Base-by-base conservation (phyloP, 2,329 filamentous ascomycete species). In the Aspergillus thermomutatus region DNA sequence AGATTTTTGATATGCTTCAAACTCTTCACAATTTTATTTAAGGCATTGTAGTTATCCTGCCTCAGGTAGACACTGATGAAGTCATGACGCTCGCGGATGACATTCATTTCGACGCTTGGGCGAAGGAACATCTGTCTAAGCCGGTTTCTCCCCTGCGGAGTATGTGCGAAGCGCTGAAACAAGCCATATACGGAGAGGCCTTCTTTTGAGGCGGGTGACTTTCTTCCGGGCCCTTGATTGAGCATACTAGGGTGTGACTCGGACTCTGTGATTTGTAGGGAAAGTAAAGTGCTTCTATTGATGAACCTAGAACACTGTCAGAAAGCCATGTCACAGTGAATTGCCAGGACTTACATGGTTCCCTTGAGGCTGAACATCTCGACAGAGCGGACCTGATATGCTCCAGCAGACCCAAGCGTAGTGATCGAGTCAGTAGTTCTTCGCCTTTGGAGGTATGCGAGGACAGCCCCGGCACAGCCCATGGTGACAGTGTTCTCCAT, bases 161-260 rank as follows among this genome's bases (percentile, higher is more conserved):
- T 97, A 54, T 83, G 83, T 26, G 89, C 86, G 28, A 94, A 77
- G 54, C 85, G 80, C 56, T 88, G 85, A 59, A 97, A 95, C 0
- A 97, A 77, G 0, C 90, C 92, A 70, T 89, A 96, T 0, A 96
- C 77, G 0, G 91, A 97, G 1, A 94, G 80, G 17, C 86, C 89
- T 75, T 96, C 92, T 71, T 93, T 96, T 0, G 83, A 82, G 21
- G 83, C 87, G 1, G 82, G 85, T 26, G 79, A 81, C 28, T 80
- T 79, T 61, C 79, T 83, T 6, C 81, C 83, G 2, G 86, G 84
- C 0, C 89, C 89, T 74, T 89, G 87, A 64, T 87, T 89, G 60
- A 93, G 89, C 49, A 84, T 87, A 67, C 91, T 92, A 4, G 91
- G 92, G 71, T 96, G 91, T 10, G 84, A 84, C 70, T 97, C 92